phyloP scores from a whole-genome alignment of 148 eudicot genomes.

The Chenopodium album region DNA sequence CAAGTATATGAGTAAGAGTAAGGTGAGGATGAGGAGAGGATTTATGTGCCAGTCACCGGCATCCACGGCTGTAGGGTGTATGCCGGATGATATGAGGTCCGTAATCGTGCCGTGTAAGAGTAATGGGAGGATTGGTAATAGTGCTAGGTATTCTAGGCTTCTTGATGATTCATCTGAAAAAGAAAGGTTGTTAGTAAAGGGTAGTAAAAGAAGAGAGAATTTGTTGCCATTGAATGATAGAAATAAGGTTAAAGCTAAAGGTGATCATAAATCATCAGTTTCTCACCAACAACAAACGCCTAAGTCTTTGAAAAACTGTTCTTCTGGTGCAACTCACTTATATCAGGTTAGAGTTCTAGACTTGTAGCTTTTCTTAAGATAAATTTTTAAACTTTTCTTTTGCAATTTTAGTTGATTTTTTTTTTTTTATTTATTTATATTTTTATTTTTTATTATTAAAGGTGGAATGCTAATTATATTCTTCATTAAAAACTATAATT shows the following conservation, averaged over 20 bases:
- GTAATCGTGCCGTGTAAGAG: constrained; percentile 36
- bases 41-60: constrained; percentile 60
- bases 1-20: constrained; percentile 13
- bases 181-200: not conserved
- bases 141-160: constrained; percentile 13
- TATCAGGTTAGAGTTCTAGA: constrained; percentile 38
- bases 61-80: constrained; percentile 37
- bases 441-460: too few relatives aligned
- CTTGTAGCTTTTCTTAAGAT: too few relatives aligned
- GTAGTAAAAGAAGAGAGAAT: constrained; percentile 2
- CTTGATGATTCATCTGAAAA: not conserved
- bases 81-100: constrained; percentile 35
- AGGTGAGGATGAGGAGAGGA: constrained; percentile 52
- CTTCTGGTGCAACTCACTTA: constrained; percentile 14
- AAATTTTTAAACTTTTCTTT: too few relatives aligned
- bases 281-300: constrained; percentile 6
- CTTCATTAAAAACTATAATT: too few relatives aligned
- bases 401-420: too few relatives aligned
- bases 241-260: not conserved
- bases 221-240: constrained; percentile 21
- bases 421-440: too few relatives aligned
- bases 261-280: constrained; percentile 12
- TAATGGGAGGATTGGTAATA: not conserved
- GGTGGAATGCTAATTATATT: too few relatives aligned
- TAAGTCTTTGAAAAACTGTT: constrained; percentile 7